phyloP scores from a whole-genome alignment of 345 rosid genomes.

The Salix udensis region DNA sequence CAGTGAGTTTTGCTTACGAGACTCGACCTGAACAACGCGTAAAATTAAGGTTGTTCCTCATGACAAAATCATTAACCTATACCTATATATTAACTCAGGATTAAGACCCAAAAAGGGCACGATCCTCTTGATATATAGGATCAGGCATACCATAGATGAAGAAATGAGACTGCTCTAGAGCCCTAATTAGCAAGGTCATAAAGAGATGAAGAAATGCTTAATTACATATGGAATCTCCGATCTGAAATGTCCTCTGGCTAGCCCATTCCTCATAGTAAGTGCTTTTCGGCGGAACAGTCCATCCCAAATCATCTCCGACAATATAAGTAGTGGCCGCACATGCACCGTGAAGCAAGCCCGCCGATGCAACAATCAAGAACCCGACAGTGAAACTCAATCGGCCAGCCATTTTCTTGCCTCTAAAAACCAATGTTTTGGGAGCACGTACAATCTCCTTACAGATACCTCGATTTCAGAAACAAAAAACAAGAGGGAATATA shows the following conservation, averaged over 20 bases:
- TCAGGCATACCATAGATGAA: no score
- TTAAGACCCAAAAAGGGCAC: no score
- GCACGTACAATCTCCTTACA: not conserved
- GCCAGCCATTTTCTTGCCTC: not conserved
- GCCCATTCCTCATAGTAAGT: conserved; percentile 19
- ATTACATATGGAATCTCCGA: not conserved
- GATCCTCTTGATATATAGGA: no score
- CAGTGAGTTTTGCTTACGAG: no score
- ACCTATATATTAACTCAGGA: no score
- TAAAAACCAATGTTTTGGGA: no score
- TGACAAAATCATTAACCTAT: no score
- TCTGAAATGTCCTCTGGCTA: conserved; percentile 11
- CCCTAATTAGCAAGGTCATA: not conserved
- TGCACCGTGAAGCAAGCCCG: not conserved
- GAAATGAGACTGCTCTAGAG: no score
- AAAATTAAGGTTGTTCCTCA: no score
- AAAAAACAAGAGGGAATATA: not conserved
- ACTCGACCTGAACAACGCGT: no score
- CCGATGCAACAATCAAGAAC: conserved; percentile 1
- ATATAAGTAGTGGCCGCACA: conserved; percentile 1
- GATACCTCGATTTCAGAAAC: not conserved
- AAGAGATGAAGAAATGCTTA: not conserved
- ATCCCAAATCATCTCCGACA: conserved; percentile 17
- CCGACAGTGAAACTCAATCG: not conserved
- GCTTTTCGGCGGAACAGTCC: conserved; percentile 22